phyloP scores from a whole-genome alignment of 257 asterid genomes.

The Penstemon eatonii region DNA sequence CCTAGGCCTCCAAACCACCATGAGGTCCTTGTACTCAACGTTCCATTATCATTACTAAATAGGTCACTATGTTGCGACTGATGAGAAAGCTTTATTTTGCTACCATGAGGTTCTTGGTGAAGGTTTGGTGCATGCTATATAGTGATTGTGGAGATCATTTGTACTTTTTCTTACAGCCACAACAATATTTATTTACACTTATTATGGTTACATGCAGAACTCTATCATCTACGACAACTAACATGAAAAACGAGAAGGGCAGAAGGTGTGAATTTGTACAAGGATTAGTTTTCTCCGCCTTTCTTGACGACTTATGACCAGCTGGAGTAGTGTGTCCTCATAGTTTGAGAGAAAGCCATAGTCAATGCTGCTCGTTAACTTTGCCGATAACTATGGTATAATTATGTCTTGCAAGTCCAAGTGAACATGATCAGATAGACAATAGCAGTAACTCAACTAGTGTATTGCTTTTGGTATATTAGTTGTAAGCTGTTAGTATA shows the following conservation, averaged over 20 bases:
- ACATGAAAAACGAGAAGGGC: slow-evolving; percentile 41
- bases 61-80: not conserved
- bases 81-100: not conserved
- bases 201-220: slow-evolving; percentile 44
- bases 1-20: slow-evolving; percentile 10
- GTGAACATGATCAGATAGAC: slow-evolving; percentile 10
- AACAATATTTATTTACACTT: not conserved
- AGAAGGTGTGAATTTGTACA: slow-evolving; percentile 49
- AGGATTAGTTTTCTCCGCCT: slow-evolving; percentile 48
- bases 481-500: slow-evolving; percentile 30
- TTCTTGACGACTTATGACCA: slow-evolving; percentile 49
- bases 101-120: not conserved
- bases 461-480: slow-evolving; percentile 23
- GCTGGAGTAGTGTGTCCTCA: slow-evolving; percentile 8
- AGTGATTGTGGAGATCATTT: not conserved
- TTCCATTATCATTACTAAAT: not conserved
- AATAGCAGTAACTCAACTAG: slow-evolving; percentile 18
- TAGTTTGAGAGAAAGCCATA: slow-evolving; percentile 27
- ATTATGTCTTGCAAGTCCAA: not conserved
- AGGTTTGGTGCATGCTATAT: not conserved
- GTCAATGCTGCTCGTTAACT: slow-evolving; percentile 22
- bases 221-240: slow-evolving; percentile 38
- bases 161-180: not conserved
- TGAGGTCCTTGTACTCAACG: not conserved
- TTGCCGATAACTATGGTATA: slow-evolving; percentile 19